Base-by-base conservation (phyloP, 1,284 basidiomycete genomes). In the Puccinia brachypodii region DNA sequence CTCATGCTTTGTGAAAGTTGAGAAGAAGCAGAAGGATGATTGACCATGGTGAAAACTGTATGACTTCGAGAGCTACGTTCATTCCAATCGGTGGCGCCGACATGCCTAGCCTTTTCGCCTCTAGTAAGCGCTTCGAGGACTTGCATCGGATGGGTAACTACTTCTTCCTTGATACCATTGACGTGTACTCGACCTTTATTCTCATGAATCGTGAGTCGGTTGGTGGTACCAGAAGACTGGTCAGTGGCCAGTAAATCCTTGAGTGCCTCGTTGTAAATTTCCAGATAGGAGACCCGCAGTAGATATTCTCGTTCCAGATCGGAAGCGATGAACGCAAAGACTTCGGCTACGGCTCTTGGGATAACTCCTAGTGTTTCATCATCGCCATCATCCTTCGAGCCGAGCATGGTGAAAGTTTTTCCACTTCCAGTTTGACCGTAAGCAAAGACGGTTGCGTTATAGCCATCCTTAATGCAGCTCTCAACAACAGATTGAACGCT, bases 41-140 rank as follows among this genome's bases (percentile, higher is more conserved):
- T 85, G 0, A 96, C 94, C 50, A 96, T 90, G 62, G 95, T 89
- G 87, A 98, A 96, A 0, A 98, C 93, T 83, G 93, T 94, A 87
- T 98, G 96, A 87, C 92, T 94, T 31, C 96, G 89, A 84, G 93
- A 95, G 87, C 93, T 95, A 62, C 95, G 88, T 85, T 95, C 94
- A 86, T 99, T 99, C 94, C 95, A 99, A 86, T 99, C 96, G 19
- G 96, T 99, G 0, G 79, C 75, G 19, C 95, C 96, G 3, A 95
- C 96, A 83, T 95, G 90, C 58, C 96, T 88, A 85, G 95, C 93
- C 0, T 92, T 91, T 86, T 96, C 94, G 9, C 96, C 96, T 33
- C 94, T 89, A 83, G 90, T 89, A 76, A 99, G 88, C 3, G 98
- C 92, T 81, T 94, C 92, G 64, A 91, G 90, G 19, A 98, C 94